phyloP scores from a whole-genome alignment of 768 basidiomycete species.

The Boletus sensibilis region DNA sequence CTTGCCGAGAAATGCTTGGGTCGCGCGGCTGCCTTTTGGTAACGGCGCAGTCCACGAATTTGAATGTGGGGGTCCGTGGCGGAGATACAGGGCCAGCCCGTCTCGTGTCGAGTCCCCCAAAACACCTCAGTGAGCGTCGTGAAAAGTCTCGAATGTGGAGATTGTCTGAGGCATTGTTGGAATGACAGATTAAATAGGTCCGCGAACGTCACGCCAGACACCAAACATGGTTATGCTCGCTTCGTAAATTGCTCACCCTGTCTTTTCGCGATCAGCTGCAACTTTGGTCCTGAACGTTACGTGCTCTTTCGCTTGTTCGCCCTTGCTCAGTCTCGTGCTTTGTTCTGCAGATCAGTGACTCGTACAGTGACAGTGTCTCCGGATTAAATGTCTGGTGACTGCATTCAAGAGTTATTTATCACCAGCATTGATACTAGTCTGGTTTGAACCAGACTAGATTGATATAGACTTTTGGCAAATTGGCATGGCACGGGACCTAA shows the following conservation, averaged over 20 bases:
- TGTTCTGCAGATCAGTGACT: background rate
- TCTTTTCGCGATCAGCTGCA: background rate
- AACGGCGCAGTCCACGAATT: background rate
- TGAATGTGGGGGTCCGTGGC: background rate
- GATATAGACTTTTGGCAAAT: background rate
- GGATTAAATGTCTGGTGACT: background rate
- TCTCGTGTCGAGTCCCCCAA: background rate
- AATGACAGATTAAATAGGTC: background rate
- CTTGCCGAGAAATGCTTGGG: slow-evolving; percentile 6
- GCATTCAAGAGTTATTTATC: background rate
- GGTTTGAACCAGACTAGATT: too few species aligned
- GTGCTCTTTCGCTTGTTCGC: background rate
- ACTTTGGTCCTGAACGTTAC: background rate
- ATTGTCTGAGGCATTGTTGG: background rate
- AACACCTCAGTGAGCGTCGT: too few species aligned
- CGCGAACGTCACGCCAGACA: background rate
- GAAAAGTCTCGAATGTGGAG: background rate
- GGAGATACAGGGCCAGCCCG: slow-evolving; percentile 1
- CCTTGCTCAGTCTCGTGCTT: background rate
- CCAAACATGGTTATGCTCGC: background rate
- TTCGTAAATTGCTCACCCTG: background rate
- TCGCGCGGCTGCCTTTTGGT: slow-evolving; percentile 8
- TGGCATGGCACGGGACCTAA: background rate
- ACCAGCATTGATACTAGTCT: too few species aligned
- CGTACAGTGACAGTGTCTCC: background rate